These are phyloP conservation scores for Cryptosporidium xiaoi DNA, from an alignment of 169 alveolate species.

Conservation along the genomic window DNA sequence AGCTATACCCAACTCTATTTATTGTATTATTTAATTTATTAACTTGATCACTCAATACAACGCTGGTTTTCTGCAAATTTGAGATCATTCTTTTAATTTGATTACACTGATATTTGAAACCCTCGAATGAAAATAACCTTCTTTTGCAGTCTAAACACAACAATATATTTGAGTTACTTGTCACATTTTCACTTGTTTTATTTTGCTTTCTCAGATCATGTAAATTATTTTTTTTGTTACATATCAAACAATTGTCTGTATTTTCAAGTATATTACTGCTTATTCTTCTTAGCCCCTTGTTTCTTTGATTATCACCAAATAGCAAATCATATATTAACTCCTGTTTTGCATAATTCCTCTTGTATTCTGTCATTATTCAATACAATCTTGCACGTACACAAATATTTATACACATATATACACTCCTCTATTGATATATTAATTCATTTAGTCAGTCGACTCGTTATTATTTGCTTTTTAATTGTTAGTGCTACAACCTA, in stretches of 20 bases:
- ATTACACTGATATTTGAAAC: slow-evolving; percentile 66
- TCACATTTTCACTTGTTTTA: neutral
- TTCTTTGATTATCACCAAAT: slow-evolving; percentile 39
- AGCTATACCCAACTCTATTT: neutral
- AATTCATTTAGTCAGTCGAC: no score
- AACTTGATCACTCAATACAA: slow-evolving; percentile 36
- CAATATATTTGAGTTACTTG: neutral
- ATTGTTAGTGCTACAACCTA: no score
- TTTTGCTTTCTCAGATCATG: neutral
- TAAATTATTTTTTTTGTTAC: slow-evolving; percentile 3
- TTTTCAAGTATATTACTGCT: slow-evolving; percentile 1
- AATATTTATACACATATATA: neutral
- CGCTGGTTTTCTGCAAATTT: slow-evolving; percentile 34
- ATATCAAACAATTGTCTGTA: slow-evolving; percentile 8
- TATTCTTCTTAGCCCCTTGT: slow-evolving; percentile 4
- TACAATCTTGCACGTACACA: neutral
- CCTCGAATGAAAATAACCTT: slow-evolving; percentile 50
- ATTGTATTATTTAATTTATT: neutral
- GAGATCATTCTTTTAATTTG: slow-evolving; percentile 36
- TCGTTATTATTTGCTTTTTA: no score
- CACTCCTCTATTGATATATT: no score
- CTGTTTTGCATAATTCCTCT: slow-evolving; percentile 51
- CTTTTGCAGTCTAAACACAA: slow-evolving; percentile 50
- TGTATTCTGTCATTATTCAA: neutral
- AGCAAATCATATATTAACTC: slow-evolving; percentile 51